A percentile compares a stretch with the other conserved stretches of the same genome.
Evolutionary conservation across 345 rosid species (phyloP).

Genomic region (Citrus inodora): DNA sequence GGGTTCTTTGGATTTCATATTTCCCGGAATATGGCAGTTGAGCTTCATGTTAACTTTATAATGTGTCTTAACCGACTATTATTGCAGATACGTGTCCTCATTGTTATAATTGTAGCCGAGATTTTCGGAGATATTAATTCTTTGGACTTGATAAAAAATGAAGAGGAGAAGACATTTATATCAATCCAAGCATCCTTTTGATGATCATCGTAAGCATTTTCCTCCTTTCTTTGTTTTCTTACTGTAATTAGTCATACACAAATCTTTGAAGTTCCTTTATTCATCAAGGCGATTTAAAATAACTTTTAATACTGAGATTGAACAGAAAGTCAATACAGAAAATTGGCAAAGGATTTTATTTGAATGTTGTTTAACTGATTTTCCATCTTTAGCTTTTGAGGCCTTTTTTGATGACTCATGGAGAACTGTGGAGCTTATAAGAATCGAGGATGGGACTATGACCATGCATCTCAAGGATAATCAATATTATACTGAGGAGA

Average conservation of each 20-base stretch:
- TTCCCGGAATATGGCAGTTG: neutral
- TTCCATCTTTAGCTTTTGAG: slow-evolving; percentile 67
- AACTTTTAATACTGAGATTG: neutral
- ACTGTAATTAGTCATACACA: neutral
- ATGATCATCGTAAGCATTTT: slow-evolving; percentile 48
- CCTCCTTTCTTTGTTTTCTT: neutral
- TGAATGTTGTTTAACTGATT: neutral
- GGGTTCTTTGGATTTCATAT: neutral
- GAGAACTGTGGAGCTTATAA: slow-evolving; percentile 52
- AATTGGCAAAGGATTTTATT: neutral
- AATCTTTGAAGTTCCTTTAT: no score
- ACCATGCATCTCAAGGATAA: slow-evolving; percentile 38
- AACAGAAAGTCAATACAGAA: neutral
- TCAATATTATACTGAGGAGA: slow-evolving; percentile 24
- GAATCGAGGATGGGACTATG: slow-evolving; percentile 51
- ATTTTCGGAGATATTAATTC: neutral
- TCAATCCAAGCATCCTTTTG: slow-evolving; percentile 52
- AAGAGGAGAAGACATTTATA: slow-evolving; percentile 51
- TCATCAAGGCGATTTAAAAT: neutral
- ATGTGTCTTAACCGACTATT: slow-evolving; percentile 5
- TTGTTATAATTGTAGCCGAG: neutral
- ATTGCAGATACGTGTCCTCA: slow-evolving; percentile 3
- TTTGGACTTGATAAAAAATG: slow-evolving; percentile 2
- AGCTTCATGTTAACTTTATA: neutral
- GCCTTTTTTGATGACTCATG: slow-evolving; percentile 53